Evolutionary conservation across 164 flowering plant genomes (phyloP).

Genomic region (Brasenia schreberi): DNA sequence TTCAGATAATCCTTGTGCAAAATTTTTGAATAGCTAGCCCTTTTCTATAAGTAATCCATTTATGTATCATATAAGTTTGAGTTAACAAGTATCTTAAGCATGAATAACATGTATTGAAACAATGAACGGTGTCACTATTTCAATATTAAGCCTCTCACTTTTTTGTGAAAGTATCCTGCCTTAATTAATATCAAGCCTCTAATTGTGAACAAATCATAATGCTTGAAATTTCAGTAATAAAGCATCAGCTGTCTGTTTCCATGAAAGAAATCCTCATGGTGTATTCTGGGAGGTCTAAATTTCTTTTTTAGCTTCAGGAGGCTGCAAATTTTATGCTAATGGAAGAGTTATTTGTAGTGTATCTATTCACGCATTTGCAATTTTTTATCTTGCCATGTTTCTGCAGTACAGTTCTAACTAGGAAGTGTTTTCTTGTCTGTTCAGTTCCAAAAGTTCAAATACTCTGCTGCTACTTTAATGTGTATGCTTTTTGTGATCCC

Average conservation of each 20-base stretch:
- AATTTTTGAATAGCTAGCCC: too few relatives aligned
- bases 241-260: not conserved
- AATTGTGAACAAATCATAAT: not conserved
- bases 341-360: not conserved
- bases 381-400: not conserved
- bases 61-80: too few relatives aligned
- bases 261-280: not conserved
- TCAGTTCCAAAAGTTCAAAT: not conserved
- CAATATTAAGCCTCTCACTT: not conserved
- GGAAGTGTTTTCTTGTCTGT: not conserved
- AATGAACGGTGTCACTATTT: too few relatives aligned
- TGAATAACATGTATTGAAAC: too few relatives aligned
- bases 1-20: too few relatives aligned
- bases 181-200: too few relatives aligned
- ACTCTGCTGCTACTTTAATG: too few relatives aligned
- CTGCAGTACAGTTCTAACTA: too few relatives aligned
- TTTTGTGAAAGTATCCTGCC: not conserved
- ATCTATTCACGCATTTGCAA: not conserved
- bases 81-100: too few relatives aligned
- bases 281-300: not conserved
- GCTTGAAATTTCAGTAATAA: not conserved
- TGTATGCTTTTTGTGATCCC: not conserved
- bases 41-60: too few relatives aligned
- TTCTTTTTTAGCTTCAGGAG: not conserved
- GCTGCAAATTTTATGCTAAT: not conserved